phyloP scores from a whole-genome alignment of 2,329 filamentous ascomycete genomes.

The Pseudogymnoascus sp. region DNA sequence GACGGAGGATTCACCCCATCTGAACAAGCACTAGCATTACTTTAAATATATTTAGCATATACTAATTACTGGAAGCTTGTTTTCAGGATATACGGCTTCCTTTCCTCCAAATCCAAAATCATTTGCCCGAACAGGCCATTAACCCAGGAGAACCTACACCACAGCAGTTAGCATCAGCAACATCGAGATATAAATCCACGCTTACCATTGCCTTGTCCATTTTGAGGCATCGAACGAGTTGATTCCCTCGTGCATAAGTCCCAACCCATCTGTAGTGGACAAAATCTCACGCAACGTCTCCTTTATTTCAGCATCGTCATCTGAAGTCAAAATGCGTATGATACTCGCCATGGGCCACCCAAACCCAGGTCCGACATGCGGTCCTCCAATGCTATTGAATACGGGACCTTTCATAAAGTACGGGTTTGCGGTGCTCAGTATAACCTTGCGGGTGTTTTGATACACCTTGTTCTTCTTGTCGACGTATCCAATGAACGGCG shows the following conservation, averaged over 20 bases:
- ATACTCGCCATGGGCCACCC: constrained; percentile 51
- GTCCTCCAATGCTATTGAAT: constrained; percentile 66
- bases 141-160: constrained; percentile 63
- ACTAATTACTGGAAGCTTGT: constrained; percentile 40
- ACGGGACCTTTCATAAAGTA: constrained; percentile 51
- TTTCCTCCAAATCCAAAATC: constrained; percentile 63
- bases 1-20: background rate
- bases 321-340: constrained; percentile 43
- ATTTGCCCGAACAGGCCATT: constrained; percentile 84
- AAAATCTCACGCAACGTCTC: constrained; percentile 23
- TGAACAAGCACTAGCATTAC: background rate
- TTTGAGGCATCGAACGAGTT: constrained; percentile 34
- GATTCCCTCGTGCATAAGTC: constrained; percentile 43
- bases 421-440: constrained; percentile 68
- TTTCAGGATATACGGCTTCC: constrained; percentile 59
- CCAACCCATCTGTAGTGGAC: constrained; percentile 25
- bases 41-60: background rate
- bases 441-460: constrained; percentile 70
- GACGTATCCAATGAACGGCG: constrained; percentile 57
- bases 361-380: constrained; percentile 51
- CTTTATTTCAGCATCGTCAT: constrained; percentile 29
- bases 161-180: background rate
- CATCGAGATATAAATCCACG: too few species aligned
- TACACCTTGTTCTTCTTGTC: constrained; percentile 57
- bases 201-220: constrained; percentile 38